Conservation (phyloP, 169 alveolate species). For the Plasmodium vivax region DNA sequence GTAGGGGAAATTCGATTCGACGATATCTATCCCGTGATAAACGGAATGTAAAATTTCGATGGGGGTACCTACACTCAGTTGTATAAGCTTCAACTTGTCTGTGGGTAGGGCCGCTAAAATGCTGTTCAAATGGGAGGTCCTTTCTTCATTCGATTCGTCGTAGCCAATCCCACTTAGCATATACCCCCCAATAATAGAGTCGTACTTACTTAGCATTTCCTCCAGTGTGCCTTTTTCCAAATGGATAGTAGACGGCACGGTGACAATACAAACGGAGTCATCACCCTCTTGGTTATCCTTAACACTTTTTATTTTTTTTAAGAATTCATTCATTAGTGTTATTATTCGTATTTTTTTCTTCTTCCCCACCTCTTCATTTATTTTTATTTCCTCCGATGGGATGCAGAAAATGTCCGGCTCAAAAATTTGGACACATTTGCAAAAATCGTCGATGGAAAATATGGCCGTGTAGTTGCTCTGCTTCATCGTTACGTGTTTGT, state of each 20-base stretch:
- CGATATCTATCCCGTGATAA: constrained; percentile 78
- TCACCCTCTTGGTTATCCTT: constrained; percentile 11
- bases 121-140: constrained; percentile 25
- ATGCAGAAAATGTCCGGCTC: constrained; percentile 72
- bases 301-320: constrained; percentile 48
- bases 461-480: constrained; percentile 2
- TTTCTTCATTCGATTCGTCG: constrained; percentile 53
- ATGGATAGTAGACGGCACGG: constrained; percentile 46
- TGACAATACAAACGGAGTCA: constrained; percentile 29
- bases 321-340: constrained; percentile 41
- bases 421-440: constrained; percentile 50
- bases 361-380: constrained; percentile 54
- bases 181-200: constrained; percentile 25
- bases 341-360: constrained; percentile 58
- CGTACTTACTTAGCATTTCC: constrained; percentile 31
- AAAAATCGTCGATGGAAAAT: constrained; percentile 55
- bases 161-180: constrained; percentile 69
- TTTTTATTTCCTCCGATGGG: constrained; percentile 67
- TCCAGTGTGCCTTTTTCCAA: constrained; percentile 1
- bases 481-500: constrained; percentile 41
- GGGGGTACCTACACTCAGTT: constrained; percentile 77
- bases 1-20: constrained; percentile 77
- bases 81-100: constrained; percentile 77
- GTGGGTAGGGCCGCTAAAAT: constrained; percentile 14
- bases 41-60: constrained; percentile 77